Evolutionary conservation across 106 monocot species (phyloP), one percentile per base, ranked within the genome.

Genomic region (Agapanthus africanus): DNA sequence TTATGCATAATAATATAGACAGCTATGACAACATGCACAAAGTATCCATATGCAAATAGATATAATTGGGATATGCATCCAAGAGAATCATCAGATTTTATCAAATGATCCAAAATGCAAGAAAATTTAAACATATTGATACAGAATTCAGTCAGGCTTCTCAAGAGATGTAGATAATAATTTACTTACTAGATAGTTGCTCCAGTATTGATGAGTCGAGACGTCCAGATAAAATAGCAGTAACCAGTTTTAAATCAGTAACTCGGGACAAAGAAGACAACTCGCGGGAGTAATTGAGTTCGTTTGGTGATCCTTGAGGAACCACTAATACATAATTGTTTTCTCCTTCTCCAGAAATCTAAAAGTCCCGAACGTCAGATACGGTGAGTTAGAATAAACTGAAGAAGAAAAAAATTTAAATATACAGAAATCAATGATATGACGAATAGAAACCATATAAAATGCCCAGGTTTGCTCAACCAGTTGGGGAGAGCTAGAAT

Each of bases 161-260:
- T n/a, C n/a, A n/a, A n/a, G n/a, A n/a, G n/a, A n/a, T n/a, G n/a
- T n/a, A n/a, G n/a, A n/a, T n/a, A n/a, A n/a, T n/a, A n/a, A n/a
- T n/a, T n/a, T n/a, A 65, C 65, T 65, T 65, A 65, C 65, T 65
- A 75, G 87, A 54, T 63, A 80, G 81, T 40, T 74, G 79, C 33
- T 90, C 66, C 25, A 92, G 59, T 34, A 73, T 49, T 37, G 84
- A 49, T 37, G 79, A 41, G 31, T 99, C 97, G 46, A 99, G 70
- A 51, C 72, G 67, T 10, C 89, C 92, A 49, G 84, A 99, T 70
- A 92, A 81, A 52, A 87, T 66, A 32, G 97, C 84, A 77, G 79
- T 73, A 72, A 87, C 25, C 63, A 99, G 64, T 37, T 87, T 80
- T 8, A 77, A 19, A 27, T 99, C 97, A 70, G 37, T 84, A 39